Percentiles rank a stretch among this genome's conserved stretches.
Conservation (phyloP, 2,329 filamentous ascomycete species). For the Calycina herbarum region DNA sequence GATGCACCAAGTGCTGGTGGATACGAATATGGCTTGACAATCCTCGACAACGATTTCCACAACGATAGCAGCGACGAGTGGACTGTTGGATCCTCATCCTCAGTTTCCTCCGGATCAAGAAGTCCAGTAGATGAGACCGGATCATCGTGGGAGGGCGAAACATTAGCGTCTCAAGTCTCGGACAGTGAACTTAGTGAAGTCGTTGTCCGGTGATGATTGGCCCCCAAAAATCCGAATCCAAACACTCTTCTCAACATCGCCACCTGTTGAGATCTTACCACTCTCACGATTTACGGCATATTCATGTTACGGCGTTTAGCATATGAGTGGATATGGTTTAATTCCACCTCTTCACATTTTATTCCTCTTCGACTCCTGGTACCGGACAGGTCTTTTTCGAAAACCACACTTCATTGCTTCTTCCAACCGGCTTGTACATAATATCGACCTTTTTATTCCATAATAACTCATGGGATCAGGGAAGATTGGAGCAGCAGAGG, state of each 20-base stretch:
- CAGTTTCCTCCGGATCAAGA: conserved; percentile 37
- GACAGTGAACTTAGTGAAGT: conserved; percentile 37
- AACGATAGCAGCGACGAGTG: conserved; percentile 75
- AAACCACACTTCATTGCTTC: conserved; percentile 11
- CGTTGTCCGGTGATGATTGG: conserved; percentile 28
- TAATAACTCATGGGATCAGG: conserved; percentile 20
- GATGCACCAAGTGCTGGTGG: conserved; percentile 57
- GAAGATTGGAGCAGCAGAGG: not conserved
- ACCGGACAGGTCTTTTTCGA: conserved; percentile 14
- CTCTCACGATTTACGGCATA: conserved; percentile 36
- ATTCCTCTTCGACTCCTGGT: conserved; percentile 21
- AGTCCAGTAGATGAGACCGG: conserved; percentile 54
- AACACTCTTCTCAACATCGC: conserved; percentile 20
- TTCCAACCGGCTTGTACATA: conserved; percentile 32
- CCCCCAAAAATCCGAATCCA: conserved; percentile 12
- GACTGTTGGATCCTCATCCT: conserved; percentile 81
- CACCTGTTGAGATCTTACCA: conserved; percentile 26
- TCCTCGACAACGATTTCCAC: conserved; percentile 31
- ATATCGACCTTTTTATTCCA: conserved; percentile 7
- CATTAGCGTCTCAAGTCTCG: conserved; percentile 42
- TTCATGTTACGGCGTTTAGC: conserved; percentile 37
- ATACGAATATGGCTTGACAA: conserved; percentile 49
- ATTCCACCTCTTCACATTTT: conserved; percentile 21
- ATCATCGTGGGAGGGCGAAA: conserved; percentile 57
- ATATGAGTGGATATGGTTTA: conserved; percentile 32